A percentile compares a stretch with the other conserved stretches of the same genome.
Evolutionary conservation across 2,329 filamentous ascomycete genomes (phyloP).

Genomic region (Penicillium brasilianum): DNA sequence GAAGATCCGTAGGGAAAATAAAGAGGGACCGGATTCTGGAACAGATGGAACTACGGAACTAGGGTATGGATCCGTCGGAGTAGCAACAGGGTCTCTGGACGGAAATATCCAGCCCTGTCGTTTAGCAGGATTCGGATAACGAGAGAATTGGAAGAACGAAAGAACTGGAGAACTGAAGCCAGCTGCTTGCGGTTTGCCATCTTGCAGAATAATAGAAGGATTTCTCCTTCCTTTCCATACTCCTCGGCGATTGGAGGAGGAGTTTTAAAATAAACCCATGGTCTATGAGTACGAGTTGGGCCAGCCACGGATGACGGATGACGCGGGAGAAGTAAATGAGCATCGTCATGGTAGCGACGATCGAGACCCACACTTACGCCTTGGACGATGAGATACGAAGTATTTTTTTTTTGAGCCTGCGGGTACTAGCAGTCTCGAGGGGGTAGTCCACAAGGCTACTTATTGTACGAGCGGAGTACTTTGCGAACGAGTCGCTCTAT

Average conservation of each 20-base stretch:
- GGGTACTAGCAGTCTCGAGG: not conserved
- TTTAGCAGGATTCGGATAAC: slow-evolving; percentile 14
- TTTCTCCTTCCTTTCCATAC: not conserved
- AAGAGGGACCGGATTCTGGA: not conserved
- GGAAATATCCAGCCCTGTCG: not conserved
- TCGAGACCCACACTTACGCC: slow-evolving; percentile 30
- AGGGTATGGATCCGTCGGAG: not conserved
- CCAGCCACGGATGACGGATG: slow-evolving; percentile 31
- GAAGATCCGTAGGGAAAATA: not conserved
- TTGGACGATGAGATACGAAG: slow-evolving; percentile 20
- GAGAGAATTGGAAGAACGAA: not conserved
- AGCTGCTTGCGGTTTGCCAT: not conserved
- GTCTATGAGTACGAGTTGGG: slow-evolving; percentile 11
- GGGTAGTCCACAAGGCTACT: not conserved
- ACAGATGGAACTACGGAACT: not conserved
- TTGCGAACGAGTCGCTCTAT: not conserved
- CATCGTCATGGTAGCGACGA: slow-evolving; percentile 32
- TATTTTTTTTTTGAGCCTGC: slow-evolving; percentile 19
- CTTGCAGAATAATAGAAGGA: not conserved
- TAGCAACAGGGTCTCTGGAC: not conserved
- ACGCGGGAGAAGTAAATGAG: slow-evolving; percentile 30
- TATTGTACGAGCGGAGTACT: not conserved
- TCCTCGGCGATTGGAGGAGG: not conserved
- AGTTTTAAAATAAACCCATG: not conserved
- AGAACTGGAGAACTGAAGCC: not conserved